These are phyloP conservation scores for Ganoderma leucocontextum DNA, from an alignment of 1,284 basidiomycete genomes.

Conservation along the genomic window DNA sequence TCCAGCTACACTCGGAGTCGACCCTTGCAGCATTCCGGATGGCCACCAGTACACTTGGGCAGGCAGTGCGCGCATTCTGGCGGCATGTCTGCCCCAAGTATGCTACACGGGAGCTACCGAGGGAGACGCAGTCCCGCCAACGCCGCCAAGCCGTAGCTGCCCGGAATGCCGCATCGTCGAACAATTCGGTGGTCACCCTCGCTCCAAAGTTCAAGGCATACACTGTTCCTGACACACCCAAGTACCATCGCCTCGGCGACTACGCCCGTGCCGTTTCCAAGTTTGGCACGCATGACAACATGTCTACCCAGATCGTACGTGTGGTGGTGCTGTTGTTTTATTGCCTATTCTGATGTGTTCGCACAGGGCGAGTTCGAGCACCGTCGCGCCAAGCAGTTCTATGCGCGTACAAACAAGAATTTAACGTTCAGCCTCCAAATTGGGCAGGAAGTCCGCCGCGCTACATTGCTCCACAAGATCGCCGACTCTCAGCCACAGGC, in stretches of 20 bases:
- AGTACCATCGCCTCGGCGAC: conserved; percentile 43
- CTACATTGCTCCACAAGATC: too few species aligned
- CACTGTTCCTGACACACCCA: conserved; percentile 42
- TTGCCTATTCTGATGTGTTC: too few species aligned
- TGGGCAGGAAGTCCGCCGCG: too few species aligned
- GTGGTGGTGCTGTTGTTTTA: too few species aligned
- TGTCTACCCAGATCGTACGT: conserved; percentile 11
- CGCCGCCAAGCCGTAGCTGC: neutral
- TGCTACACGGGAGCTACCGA: conserved; percentile 40
- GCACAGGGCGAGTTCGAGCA: too few species aligned
- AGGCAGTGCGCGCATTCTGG: conserved; percentile 33
- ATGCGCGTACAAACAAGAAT: too few species aligned
- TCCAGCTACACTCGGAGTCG: conserved; percentile 41
- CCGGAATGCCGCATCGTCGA: too few species aligned
- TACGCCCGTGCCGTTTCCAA: conserved; percentile 39
- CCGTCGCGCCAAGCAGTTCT: too few species aligned
- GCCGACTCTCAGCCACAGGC: too few species aligned
- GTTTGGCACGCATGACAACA: conserved; percentile 46
- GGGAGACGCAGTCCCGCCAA: conserved; percentile 32
- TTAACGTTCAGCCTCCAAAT: too few species aligned
- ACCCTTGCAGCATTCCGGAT: conserved; percentile 34
- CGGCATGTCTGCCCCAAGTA: conserved; percentile 27
- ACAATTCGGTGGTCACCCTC: neutral
- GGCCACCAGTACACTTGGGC: conserved; percentile 33
- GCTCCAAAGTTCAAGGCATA: conserved; percentile 10